Evolutionary conservation across 1,284 basidiomycete species (phyloP).

Genomic region (Heimioporus punctisporus): DNA sequence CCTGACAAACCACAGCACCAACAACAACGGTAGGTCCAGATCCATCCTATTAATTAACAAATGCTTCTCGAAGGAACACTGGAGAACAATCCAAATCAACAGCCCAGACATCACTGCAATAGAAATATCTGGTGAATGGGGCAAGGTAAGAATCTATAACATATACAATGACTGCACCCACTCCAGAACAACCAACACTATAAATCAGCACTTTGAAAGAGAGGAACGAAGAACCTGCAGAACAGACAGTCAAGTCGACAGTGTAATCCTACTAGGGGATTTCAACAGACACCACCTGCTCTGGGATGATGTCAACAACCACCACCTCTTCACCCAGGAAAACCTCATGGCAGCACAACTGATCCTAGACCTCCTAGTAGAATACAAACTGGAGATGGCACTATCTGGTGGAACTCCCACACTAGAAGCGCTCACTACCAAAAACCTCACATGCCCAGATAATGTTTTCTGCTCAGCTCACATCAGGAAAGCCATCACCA

Average conservation of each 20-base stretch:
- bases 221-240: no score
- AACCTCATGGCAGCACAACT: not conserved
- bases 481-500: not conserved
- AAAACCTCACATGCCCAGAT: not conserved
- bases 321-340: not conserved
- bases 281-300: not conserved
- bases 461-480: not conserved
- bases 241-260: not conserved
- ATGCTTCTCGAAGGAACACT: not conserved
- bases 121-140: not conserved
- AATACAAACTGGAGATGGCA: not conserved
- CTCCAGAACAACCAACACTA: not conserved
- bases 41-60: not conserved
- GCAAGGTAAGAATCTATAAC: not conserved
- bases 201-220: not conserved
- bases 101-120: not conserved
- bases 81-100: not conserved
- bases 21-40: not conserved
- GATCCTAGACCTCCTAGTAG: not conserved
- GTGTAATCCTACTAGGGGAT: not conserved
- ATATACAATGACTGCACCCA: not conserved
- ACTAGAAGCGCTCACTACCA: not conserved
- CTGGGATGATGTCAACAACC: not conserved
- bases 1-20: not conserved
- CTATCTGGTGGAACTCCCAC: not conserved